Conservation (phyloP, 2,329 filamentous ascomycete species). For the Colletotrichum phormii region DNA sequence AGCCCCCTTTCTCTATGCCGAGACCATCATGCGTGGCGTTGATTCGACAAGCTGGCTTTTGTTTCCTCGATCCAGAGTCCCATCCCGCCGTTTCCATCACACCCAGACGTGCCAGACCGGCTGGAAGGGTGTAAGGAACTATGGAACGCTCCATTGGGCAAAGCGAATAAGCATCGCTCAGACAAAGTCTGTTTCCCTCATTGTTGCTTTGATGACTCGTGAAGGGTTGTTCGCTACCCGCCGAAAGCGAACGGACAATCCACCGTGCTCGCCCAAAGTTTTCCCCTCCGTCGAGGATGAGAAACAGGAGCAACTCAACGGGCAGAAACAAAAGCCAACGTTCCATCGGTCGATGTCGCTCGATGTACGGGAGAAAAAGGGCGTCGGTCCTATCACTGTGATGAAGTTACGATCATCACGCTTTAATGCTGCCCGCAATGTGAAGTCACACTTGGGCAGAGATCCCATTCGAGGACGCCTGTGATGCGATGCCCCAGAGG, state of each 20-base stretch:
- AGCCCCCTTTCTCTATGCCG: neutral
- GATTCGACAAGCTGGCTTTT: slow-evolving; percentile 14
- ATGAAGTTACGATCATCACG: slow-evolving; percentile 28
- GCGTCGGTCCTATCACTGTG: slow-evolving; percentile 20
- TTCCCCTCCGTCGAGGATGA: neutral
- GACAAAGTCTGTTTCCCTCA: slow-evolving; percentile 19
- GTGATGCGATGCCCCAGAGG: slow-evolving; percentile 15
- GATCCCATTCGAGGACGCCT: slow-evolving; percentile 30
- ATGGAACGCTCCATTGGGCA: slow-evolving; percentile 13
- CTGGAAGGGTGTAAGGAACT: neutral
- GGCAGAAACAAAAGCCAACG: slow-evolving; percentile 18
- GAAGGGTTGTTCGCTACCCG: neutral
- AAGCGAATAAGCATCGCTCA: slow-evolving; percentile 14
- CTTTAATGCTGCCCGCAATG: slow-evolving; percentile 28
- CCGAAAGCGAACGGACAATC: slow-evolving; percentile 13
- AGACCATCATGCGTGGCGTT: slow-evolving; percentile 1
- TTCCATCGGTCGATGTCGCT: slow-evolving; percentile 9
- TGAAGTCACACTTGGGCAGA: slow-evolving; percentile 32
- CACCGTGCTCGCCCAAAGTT: slow-evolving; percentile 1
- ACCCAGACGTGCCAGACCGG: neutral
- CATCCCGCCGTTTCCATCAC: slow-evolving; percentile 6
- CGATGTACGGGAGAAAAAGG: neutral
- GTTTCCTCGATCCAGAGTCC: slow-evolving; percentile 8
- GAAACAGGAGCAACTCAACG: slow-evolving; percentile 12
- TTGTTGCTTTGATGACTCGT: slow-evolving; percentile 26